A percentile compares a stretch with the other conserved stretches of the same genome.
Conservation (phyloP, 2,329 filamentous ascomycete genomes). For the Hymenoscyphus scutula region DNA sequence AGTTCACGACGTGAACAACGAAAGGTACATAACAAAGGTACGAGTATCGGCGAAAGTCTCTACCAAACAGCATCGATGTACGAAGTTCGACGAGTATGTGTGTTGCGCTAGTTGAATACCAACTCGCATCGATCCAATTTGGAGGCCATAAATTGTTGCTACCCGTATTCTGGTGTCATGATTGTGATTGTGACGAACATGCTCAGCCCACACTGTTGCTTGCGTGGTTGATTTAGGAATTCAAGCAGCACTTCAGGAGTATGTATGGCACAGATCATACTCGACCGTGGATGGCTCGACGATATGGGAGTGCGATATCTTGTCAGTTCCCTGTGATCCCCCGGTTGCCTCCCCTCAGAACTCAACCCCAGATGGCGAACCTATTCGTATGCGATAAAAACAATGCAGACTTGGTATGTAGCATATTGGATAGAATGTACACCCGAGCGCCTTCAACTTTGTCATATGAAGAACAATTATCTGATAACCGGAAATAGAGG, state of each 20-base stretch:
- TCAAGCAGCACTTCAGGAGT: not conserved
- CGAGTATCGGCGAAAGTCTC: not conserved
- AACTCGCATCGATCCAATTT: not conserved
- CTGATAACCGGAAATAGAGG: not conserved
- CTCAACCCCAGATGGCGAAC: not conserved
- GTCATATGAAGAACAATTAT: not conserved
- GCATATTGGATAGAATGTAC: not conserved
- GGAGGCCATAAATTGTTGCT: not conserved
- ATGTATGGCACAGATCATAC: slow-evolving; percentile 4
- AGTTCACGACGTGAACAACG: not conserved
- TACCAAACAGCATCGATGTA: not conserved
- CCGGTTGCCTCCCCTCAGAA: not conserved
- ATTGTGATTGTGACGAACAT: not conserved
- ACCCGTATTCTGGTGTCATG: not conserved
- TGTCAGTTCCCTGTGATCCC: not conserved
- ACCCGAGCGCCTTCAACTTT: not conserved
- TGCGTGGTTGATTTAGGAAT: not conserved
- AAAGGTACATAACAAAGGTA: not conserved
- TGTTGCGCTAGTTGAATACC: not conserved
- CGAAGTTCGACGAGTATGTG: not conserved
- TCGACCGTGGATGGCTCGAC: not conserved
- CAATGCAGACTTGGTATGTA: not conserved
- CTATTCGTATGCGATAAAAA: not conserved
- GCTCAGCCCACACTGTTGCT: not conserved
- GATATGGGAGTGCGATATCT: not conserved